Evolutionary conservation across 2,329 filamentous ascomycete species (phyloP).

Genomic region (Fusarium multiceps): DNA sequence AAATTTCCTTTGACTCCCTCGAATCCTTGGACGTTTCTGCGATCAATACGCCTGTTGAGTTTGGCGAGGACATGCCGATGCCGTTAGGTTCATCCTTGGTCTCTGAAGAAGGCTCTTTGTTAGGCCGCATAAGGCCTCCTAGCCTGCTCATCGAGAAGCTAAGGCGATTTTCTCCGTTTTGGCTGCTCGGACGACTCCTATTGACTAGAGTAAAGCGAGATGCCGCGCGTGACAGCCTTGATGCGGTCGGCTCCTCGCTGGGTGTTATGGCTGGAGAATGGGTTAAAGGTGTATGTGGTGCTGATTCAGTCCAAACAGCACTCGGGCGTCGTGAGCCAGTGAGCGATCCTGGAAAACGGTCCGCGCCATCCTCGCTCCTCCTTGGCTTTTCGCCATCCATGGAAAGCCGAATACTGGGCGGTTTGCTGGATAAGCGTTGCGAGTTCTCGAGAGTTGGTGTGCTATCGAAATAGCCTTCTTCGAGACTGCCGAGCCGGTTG

Average conservation of each 20-base stretch:
- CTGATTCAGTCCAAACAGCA: conserved; percentile 60
- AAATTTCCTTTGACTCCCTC: conserved; percentile 26
- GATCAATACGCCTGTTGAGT: conserved; percentile 42
- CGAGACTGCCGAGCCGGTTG: conserved; percentile 34
- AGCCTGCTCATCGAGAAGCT: conserved; percentile 68
- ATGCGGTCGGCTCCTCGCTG: conserved; percentile 64
- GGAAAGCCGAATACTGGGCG: conserved; percentile 66
- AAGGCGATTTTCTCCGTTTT: conserved; percentile 68
- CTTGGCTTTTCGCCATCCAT: conserved; percentile 64
- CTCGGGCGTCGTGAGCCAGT: conserved; percentile 62
- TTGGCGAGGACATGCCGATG: conserved; percentile 43
- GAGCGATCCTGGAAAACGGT: conserved; percentile 50
- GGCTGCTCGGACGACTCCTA: conserved; percentile 68
- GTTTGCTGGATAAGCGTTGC: conserved; percentile 49
- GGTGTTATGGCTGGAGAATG: conserved; percentile 57
- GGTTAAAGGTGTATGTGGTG: conserved; percentile 51
- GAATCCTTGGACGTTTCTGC: conserved; percentile 40
- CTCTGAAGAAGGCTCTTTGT: conserved; percentile 56
- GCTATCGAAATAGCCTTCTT: conserved; percentile 46
- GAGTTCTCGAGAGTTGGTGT: conserved; percentile 37
- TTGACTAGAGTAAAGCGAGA: conserved; percentile 62
- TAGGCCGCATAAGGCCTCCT: conserved; percentile 62
- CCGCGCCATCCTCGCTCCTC: conserved; percentile 60
- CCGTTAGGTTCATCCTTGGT: conserved; percentile 43
- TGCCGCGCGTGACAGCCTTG: conserved; percentile 68